Conservation (phyloP, 768 basidiomycete species). For the Lactifluus piperatus region DNA sequence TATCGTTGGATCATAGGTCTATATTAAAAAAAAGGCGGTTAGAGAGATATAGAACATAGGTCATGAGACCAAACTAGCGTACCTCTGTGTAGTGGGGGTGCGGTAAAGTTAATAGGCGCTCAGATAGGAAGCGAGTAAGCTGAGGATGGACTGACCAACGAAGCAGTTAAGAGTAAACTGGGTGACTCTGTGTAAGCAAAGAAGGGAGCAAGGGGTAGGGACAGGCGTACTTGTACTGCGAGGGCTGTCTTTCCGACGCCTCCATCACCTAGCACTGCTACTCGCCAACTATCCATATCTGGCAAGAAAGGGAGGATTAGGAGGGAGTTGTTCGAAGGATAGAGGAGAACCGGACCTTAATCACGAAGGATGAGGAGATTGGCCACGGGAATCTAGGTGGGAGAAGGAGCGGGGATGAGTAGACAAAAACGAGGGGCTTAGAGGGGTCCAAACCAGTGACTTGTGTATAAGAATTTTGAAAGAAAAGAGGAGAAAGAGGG, state of each 20-base stretch:
- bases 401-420: conserved; percentile 5
- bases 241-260: conserved; percentile 96
- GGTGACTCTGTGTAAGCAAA: conserved; percentile 2
- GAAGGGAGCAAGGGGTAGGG: not conserved
- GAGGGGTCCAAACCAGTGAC: conserved; percentile 11
- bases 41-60: conserved; percentile 9
- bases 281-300: conserved; percentile 91
- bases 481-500: conserved; percentile 2
- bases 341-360: conserved; percentile 8
- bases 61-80: conserved; percentile 18
- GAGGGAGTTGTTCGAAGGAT: not conserved
- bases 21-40: conserved; percentile 11
- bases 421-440: not conserved
- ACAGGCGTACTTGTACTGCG: conserved; percentile 77
- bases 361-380: conserved; percentile 12
- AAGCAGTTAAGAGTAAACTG: conserved; percentile 96
- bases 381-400: conserved; percentile 12
- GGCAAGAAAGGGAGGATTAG: conserved; percentile 10
- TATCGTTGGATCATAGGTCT: conserved; percentile 98
- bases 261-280: conserved; percentile 93
- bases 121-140: not conserved
- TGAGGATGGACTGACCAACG: conserved; percentile 56
- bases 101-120: conserved; percentile 12
- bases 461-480: conserved; percentile 6
- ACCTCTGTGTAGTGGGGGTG: conserved; percentile 42